Conservation (phyloP, 441 rosid genomes). For the Gossypium gossypioides region DNA sequence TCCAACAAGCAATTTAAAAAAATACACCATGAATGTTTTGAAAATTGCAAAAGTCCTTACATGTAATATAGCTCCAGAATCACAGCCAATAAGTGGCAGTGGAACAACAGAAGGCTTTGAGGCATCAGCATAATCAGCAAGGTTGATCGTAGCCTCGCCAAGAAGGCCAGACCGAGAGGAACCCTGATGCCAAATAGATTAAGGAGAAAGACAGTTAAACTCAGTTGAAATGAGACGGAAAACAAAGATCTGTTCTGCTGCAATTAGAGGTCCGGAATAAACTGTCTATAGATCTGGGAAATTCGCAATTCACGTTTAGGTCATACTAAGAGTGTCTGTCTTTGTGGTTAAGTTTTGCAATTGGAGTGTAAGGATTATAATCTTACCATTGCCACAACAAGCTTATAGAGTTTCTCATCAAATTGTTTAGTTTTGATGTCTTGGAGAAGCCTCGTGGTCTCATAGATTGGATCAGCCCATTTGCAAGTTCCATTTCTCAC, state of each 20-base stretch:
- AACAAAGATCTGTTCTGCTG: neutral
- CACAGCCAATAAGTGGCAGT: slow-evolving; percentile 78
- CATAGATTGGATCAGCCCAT: slow-evolving; percentile 98
- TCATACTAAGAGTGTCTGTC: slow-evolving; percentile 5
- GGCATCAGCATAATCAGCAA: slow-evolving; percentile 91
- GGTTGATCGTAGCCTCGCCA: slow-evolving; percentile 88
- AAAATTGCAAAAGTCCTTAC: slow-evolving; percentile 46
- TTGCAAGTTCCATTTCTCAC: slow-evolving; percentile 97
- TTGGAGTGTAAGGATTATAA: slow-evolving; percentile 11
- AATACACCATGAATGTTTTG: slow-evolving; percentile 10
- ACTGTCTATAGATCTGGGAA: slow-evolving; percentile 7
- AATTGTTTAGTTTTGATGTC: slow-evolving; percentile 71
- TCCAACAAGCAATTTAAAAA: slow-evolving; percentile 6
- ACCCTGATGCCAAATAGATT: slow-evolving; percentile 47
- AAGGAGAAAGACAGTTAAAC: slow-evolving; percentile 20
- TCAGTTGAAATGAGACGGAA: neutral
- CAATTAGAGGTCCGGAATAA: slow-evolving; percentile 2
- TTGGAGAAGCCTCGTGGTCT: slow-evolving; percentile 90
- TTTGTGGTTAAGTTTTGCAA: neutral
- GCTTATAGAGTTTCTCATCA: slow-evolving; percentile 79
- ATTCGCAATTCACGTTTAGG: neutral
- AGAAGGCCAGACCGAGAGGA: slow-evolving; percentile 83
- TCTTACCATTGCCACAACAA: slow-evolving; percentile 75
- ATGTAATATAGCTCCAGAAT: slow-evolving; percentile 82
- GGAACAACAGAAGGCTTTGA: slow-evolving; percentile 59